Evolutionary conservation across 73 alveolate genomes (phyloP).

Genomic region (Symbiodinium natans): DNA sequence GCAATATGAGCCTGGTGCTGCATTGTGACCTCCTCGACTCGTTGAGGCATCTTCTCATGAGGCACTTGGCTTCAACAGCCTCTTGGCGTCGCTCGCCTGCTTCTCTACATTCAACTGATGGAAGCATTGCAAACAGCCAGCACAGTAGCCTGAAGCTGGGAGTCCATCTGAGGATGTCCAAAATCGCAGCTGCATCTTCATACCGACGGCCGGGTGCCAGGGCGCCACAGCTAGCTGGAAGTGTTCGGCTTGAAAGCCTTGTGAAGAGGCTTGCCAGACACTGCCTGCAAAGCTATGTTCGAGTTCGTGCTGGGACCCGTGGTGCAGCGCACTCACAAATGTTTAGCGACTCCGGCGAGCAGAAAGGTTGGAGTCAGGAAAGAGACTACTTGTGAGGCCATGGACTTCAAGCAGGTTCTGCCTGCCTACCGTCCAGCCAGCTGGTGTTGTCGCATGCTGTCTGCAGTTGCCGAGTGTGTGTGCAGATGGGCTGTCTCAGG

Average conservation of each 20-base stretch:
- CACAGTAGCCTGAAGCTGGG: too few species aligned
- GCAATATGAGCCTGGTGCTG: too few species aligned
- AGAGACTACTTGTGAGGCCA: neutral
- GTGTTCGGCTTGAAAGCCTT: neutral
- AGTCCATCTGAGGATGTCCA: conserved; percentile 69
- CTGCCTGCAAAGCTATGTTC: conserved; percentile 27
- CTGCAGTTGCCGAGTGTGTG: neutral
- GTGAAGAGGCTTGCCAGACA: conserved; percentile 39
- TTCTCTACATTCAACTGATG: too few species aligned
- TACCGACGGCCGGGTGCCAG: conserved; percentile 19
- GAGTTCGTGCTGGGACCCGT: neutral
- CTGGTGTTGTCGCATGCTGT: neutral
- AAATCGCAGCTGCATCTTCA: conserved; percentile 36
- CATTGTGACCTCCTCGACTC: neutral
- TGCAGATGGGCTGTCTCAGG: neutral
- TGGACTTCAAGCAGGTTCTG: conserved; percentile 40
- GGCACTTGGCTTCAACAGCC: neutral
- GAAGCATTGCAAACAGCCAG: too few species aligned
- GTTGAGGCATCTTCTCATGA: neutral
- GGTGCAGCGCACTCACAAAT: neutral
- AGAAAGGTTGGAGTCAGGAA: neutral
- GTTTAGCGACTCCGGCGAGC: neutral
- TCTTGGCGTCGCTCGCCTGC: neutral
- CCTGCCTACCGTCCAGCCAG: conserved; percentile 45
- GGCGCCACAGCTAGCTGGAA: neutral